Percentiles rank a stretch among this genome's conserved stretches.
These are phyloP conservation scores for Hsuehochloa calcarea DNA, from an alignment of 176 grass and related monocot genomes.

Conservation along the genomic window DNA sequence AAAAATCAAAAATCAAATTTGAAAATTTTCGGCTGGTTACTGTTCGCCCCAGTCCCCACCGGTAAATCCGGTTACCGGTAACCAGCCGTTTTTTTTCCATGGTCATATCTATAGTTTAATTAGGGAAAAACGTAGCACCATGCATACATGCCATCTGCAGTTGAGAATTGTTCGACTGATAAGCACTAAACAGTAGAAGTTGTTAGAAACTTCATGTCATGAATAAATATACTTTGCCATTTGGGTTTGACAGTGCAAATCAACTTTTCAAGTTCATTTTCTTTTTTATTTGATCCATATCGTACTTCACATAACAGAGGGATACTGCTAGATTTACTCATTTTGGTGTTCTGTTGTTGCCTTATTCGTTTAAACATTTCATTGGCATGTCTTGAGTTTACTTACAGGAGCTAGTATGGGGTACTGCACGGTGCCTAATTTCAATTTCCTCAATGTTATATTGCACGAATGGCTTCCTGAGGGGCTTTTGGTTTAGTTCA, in stretches of 20 bases:
- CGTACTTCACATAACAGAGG: neutral
- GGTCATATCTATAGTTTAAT: neutral
- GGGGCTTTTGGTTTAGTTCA: conserved; percentile 16
- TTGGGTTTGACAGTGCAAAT: neutral
- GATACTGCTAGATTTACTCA: neutral
- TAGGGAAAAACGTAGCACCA: neutral
- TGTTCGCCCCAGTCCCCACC: too few relatives aligned
- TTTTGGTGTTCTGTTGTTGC: neutral
- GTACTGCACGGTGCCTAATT: neutral
- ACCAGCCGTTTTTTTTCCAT: too few relatives aligned
- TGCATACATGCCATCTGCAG: conserved; percentile 7
- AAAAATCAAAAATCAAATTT: too few relatives aligned
- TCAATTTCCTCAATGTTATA: neutral
- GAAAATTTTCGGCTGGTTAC: too few relatives aligned
- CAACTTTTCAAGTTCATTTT: neutral
- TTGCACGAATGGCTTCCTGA: neutral
- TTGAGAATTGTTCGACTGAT: neutral
- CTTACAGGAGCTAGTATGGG: neutral
- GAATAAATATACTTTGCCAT: neutral
- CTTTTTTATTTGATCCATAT: conserved; percentile 12
- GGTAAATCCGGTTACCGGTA: too few relatives aligned
- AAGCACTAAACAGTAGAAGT: neutral
- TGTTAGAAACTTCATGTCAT: conserved; percentile 11
- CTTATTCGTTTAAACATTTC: neutral
- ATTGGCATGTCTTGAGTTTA: neutral